phyloP scores from a whole-genome alignment of 2,329 filamentous ascomycete species.

The Monosporascus ibericus region DNA sequence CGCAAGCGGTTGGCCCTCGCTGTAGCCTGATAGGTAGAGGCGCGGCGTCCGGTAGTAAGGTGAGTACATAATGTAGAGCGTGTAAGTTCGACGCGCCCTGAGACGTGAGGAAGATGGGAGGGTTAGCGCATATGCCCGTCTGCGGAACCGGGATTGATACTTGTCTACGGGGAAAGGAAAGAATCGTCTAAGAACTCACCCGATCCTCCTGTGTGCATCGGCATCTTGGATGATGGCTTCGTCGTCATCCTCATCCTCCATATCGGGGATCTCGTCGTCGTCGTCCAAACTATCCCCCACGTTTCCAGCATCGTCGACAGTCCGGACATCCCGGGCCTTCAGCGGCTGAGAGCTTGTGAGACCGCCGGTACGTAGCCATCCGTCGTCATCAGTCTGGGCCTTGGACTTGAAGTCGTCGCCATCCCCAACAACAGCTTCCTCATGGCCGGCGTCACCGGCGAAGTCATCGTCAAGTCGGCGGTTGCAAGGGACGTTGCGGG shows the following conservation, averaged over 20 bases:
- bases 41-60: constrained; percentile 95
- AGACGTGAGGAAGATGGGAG: constrained; percentile 3
- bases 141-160: too few relatives aligned
- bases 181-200: constrained; percentile 26
- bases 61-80: constrained; percentile 96
- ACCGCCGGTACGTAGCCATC: constrained; percentile 86
- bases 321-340: constrained; percentile 74
- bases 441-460: constrained; percentile 77
- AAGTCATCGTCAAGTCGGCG: constrained; percentile 90
- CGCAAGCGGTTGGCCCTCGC: constrained; percentile 72
- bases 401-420: constrained; percentile 56
- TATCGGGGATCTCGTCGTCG: constrained; percentile 86
- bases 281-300: constrained; percentile 68
- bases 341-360: constrained; percentile 69
- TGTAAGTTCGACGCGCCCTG: constrained; percentile 87
- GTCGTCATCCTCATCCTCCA: constrained; percentile 95
- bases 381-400: constrained; percentile 60
- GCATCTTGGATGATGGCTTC: constrained; percentile 90
- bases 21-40: constrained; percentile 90
- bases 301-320: constrained; percentile 84
- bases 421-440: constrained; percentile 80
- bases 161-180: too few relatives aligned
- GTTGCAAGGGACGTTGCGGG: constrained; percentile 89
- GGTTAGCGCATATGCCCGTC: constrained; percentile 8
- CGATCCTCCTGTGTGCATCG: constrained; percentile 38